A percentile compares a stretch with the other conserved stretches of the same genome.
Evolutionary conservation across 2,329 filamentous ascomycete genomes (phyloP).

Genomic region (Pyrenophora seminiperda): DNA sequence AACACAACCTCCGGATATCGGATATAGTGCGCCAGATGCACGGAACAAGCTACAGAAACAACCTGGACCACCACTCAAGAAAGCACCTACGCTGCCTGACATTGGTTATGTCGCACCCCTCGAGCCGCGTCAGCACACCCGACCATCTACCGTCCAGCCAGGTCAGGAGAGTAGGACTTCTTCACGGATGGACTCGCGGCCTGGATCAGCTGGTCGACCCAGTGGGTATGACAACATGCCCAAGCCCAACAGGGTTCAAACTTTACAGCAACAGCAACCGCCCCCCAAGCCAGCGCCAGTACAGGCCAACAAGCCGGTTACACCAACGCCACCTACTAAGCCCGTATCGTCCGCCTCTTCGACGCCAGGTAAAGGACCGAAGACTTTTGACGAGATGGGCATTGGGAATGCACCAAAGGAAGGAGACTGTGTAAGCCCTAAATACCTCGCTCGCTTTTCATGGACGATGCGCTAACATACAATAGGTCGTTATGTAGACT

Average conservation of each 20-base stretch:
- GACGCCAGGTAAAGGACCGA: constrained; percentile 73
- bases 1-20: constrained; percentile 49
- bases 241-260: constrained; percentile 30
- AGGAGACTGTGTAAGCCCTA: constrained; percentile 78
- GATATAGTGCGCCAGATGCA: constrained; percentile 52
- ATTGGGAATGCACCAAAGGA: constrained; percentile 83
- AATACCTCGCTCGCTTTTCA: neutral
- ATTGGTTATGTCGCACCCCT: constrained; percentile 48
- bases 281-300: constrained; percentile 24
- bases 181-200: constrained; percentile 30
- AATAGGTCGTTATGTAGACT: constrained; percentile 38
- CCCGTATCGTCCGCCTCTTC: constrained; percentile 35
- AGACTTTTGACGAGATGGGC: constrained; percentile 98
- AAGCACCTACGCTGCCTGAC: constrained; percentile 42
- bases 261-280: constrained; percentile 30
- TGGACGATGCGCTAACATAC: constrained; percentile 12
- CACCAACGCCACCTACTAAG: constrained; percentile 34
- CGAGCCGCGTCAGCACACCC: constrained; percentile 42
- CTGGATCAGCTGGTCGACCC: constrained; percentile 40
- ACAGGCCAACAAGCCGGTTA: constrained; percentile 26
- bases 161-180: constrained; percentile 41
- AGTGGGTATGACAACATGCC: constrained; percentile 33
- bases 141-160: constrained; percentile 43
- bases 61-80: constrained; percentile 34
- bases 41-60: constrained; percentile 52